Evolutionary conservation across 2,329 filamentous ascomycete genomes (phyloP), one percentile per base, ranked within the genome.

Genomic region (Mycogone perniciosa): DNA sequence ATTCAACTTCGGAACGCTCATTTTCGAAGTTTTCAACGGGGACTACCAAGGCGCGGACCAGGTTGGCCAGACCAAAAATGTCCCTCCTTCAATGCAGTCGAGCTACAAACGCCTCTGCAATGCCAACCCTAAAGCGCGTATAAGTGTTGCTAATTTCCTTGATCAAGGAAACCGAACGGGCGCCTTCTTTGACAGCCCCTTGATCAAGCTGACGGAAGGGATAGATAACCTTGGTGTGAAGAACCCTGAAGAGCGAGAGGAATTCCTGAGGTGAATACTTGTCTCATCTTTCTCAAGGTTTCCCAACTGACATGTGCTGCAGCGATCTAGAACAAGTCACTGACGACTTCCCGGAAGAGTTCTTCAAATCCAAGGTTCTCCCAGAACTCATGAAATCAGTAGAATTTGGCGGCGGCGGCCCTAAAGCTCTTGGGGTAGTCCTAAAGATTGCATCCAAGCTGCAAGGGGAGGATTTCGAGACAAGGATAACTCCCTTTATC

Each of bases 371-470:
- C 79, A 99, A 97, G 64, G 84, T 99, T 4, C 76, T 99, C 7
- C 93, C 93, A 0, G 93, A 99, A 64, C 74, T 99, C 31, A 77
- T 99, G n/a, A 99, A 97, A 65, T 96, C 91, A 0, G 90, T 97
- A n/a, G 93, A 99, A 63, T 99, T 96, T 67, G 93, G 93, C 6
- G 93, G 92, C 8, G 93, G 93, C 30, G 93, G 93, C 0, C 88
- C 92, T 0, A 95, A 95, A 63, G 91, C 95, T 0, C 88, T 99
- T 53, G 73, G 78, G 1, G 84, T 95, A 1, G 88, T 96, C 38
- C 83, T 97, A 75, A 95, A 95, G 64, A 96, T 99, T 59, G 84
- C 89, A 4, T 75, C 84, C 6, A 97, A 96, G 64, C 74, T 99
- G 38, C 82, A 88, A 2, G 85, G 86, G 54, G 93, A 97, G 7